Percentiles rank a stretch among this genome's conserved stretches.
Conservation (phyloP, 1,284 basidiomycete species). For the Rhodofomes roseus region DNA sequence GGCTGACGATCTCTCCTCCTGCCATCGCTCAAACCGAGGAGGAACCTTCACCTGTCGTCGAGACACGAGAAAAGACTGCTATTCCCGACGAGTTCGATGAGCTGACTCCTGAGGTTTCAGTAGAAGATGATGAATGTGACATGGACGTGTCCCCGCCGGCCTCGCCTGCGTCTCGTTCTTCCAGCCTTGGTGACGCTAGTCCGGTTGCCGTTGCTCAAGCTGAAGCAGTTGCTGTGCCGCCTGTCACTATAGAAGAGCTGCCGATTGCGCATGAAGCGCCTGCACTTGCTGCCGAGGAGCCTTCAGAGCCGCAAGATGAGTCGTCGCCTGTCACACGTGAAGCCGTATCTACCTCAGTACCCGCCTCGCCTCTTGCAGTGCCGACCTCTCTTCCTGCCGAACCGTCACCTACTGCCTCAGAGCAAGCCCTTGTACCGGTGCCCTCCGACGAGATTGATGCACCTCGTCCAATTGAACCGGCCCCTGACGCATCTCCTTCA, state of each 20-base stretch:
- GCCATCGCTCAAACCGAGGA: not conserved
- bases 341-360: not conserved
- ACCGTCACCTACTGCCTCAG: too few relatives aligned
- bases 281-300: not conserved
- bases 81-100: too few relatives aligned
- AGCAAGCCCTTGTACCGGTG: too few relatives aligned
- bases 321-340: not conserved
- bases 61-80: not conserved
- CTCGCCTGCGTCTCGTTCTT: not conserved
- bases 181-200: not conserved
- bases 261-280: not conserved
- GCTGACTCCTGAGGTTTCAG: not conserved
- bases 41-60: not conserved
- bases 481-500: not conserved
- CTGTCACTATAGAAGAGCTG: not conserved
- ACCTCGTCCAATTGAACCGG: not conserved
- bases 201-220: not conserved
- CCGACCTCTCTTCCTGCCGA: not conserved
- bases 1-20: not conserved
- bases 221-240: not conserved
- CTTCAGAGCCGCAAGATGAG: not conserved
- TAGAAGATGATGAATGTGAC: not conserved
- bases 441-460: too few relatives aligned
- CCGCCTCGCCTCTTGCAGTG: not conserved
- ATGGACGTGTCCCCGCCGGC: conserved; percentile 4